Conservation (phyloP, 176 grass and related monocot species). For the Zizania latifolia region DNA sequence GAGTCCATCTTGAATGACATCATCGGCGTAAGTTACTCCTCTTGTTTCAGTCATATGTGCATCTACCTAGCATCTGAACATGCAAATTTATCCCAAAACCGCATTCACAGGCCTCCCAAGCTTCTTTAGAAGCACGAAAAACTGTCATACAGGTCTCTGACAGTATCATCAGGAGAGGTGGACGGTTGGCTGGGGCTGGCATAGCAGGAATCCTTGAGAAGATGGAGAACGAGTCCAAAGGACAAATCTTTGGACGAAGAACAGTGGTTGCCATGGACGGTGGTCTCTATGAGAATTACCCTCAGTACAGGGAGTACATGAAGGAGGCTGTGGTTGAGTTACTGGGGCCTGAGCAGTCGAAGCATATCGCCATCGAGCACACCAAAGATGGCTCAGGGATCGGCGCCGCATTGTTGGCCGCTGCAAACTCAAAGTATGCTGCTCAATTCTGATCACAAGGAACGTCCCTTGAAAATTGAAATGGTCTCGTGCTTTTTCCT, state of each 20-base stretch:
- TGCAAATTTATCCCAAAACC: not conserved
- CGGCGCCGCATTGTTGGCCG: constrained; percentile 30
- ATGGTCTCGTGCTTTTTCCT: too few relatives aligned
- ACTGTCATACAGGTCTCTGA: constrained; percentile 1
- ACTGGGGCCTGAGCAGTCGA: not conserved
- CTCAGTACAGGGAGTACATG: constrained; percentile 37
- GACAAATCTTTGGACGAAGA: constrained; percentile 13
- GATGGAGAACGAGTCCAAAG: constrained; percentile 34
- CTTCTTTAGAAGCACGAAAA: constrained; percentile 19
- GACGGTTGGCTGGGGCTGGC: constrained; percentile 35
- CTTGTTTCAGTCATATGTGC: not conserved
- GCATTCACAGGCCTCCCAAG: constrained; percentile 9
- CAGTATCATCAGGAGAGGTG: constrained; percentile 31
- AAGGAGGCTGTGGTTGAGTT: constrained; percentile 27
- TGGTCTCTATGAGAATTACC: constrained; percentile 47
- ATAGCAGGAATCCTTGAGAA: constrained; percentile 54
- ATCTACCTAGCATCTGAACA: not conserved
- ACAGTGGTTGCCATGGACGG: constrained; percentile 37
- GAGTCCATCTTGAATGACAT: constrained; percentile 21
- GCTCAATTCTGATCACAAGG: not conserved
- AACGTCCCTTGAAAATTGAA: too few relatives aligned
- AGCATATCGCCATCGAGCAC: constrained; percentile 29
- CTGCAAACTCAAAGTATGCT: constrained; percentile 36
- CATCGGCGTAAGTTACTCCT: constrained; percentile 23
- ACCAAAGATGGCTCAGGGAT: constrained; percentile 47